These are phyloP conservation scores for Diaporthe batatas DNA, from an alignment of 2,329 filamentous ascomycete genomes.

Conservation along the genomic window DNA sequence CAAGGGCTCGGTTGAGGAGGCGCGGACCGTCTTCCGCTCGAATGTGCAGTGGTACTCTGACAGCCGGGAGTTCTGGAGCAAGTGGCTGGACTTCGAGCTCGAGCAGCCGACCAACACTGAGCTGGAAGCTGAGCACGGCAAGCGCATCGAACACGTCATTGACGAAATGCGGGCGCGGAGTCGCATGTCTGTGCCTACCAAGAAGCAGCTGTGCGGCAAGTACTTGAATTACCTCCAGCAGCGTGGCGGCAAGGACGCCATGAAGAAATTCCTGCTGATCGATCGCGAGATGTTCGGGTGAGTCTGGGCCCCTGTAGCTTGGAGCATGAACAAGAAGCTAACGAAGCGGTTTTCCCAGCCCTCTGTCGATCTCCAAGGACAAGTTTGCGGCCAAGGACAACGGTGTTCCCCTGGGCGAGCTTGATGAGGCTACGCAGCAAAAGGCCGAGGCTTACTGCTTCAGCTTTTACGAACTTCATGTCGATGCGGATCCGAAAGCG, in stretches of 20 bases:
- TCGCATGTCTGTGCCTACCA: conserved; percentile 73
- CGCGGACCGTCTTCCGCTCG: conserved; percentile 84
- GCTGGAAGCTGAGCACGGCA: conserved; percentile 74
- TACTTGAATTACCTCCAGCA: conserved; percentile 91
- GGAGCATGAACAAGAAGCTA: conserved; percentile 17
- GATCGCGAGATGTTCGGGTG: conserved; percentile 91
- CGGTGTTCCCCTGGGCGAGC: conserved; percentile 55
- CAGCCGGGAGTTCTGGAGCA: conserved; percentile 90
- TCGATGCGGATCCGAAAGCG: conserved; percentile 60
- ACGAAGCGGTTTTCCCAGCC: conserved; percentile 51
- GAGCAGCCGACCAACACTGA: conserved; percentile 79
- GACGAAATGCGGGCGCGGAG: conserved; percentile 81
- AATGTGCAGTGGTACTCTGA: conserved; percentile 88
- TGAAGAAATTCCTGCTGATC: conserved; percentile 86
- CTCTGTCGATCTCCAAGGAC: conserved; percentile 59
- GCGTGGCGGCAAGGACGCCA: conserved; percentile 83
- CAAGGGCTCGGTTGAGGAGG: conserved; percentile 84
- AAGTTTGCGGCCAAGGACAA: conserved; percentile 61
- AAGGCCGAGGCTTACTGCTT: conserved; percentile 66
- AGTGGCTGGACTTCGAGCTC: conserved; percentile 90
- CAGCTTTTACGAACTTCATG: conserved; percentile 67
- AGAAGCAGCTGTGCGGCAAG: conserved; percentile 80
- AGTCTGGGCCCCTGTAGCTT: conserved; percentile 46
- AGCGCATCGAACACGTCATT: conserved; percentile 85
- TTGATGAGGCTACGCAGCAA: conserved; percentile 64